phyloP scores from a whole-genome alignment of 345 rosid species.

The Zanthoxylum bungeanum region DNA sequence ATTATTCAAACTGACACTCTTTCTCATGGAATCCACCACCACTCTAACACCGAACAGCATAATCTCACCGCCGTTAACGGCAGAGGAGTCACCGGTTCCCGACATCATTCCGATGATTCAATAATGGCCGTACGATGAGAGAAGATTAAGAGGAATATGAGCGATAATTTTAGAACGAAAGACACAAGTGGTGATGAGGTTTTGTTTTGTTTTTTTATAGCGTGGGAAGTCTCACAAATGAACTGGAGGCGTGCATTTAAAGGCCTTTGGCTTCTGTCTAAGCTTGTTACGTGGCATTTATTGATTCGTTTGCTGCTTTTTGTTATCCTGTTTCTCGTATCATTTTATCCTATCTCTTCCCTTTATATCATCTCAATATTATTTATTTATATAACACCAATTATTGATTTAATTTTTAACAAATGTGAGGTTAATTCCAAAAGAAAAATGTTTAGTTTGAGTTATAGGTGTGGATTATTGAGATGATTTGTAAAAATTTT shows the following conservation, averaged over 20 bases:
- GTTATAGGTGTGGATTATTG: too few relatives aligned
- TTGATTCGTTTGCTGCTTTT: background rate
- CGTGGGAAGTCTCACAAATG: background rate
- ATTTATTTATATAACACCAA: too few relatives aligned
- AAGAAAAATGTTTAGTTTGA: too few relatives aligned
- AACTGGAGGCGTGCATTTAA: constrained; percentile 3
- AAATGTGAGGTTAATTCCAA: too few relatives aligned
- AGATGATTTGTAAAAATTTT: too few relatives aligned
- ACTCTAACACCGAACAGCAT: constrained; percentile 90
- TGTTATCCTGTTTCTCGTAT: background rate
- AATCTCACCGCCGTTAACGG: constrained; percentile 37
- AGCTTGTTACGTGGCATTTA: constrained; percentile 6
- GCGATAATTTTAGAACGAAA: too few relatives aligned
- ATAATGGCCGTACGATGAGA: background rate
- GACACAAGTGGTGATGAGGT: too few relatives aligned
- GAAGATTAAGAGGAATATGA: background rate
- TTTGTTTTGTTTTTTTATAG: background rate
- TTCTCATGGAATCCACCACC: constrained; percentile 92
- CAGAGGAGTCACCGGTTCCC: background rate
- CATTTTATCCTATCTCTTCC: too few relatives aligned
- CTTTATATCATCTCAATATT: too few relatives aligned
- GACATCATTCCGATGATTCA: background rate
- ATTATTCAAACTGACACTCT: constrained; percentile 83
- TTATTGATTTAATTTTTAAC: too few relatives aligned
- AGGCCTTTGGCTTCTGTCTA: background rate